These are phyloP conservation scores for Hypoxylon sp. DNA, from an alignment of 2,329 filamentous ascomycete genomes.

Conservation along the genomic window DNA sequence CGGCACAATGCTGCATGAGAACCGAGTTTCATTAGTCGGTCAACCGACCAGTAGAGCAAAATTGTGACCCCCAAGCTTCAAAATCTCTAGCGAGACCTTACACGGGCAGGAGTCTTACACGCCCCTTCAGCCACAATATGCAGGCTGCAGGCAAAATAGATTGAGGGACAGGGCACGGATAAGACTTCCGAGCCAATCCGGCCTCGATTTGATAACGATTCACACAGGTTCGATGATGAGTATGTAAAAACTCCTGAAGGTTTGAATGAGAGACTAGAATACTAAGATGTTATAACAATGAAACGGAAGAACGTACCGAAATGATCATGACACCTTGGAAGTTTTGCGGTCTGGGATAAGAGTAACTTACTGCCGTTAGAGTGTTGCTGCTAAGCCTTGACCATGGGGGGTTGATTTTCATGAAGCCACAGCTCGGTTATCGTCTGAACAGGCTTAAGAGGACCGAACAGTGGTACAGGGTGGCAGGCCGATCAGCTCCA, in stretches of 20 bases:
- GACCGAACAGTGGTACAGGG: slow-evolving; percentile 46
- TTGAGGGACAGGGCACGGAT: slow-evolving; percentile 38
- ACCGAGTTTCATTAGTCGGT: slow-evolving; percentile 38
- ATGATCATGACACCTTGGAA: slow-evolving; percentile 68
- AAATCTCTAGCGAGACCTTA: slow-evolving; percentile 31
- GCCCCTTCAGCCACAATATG: slow-evolving; percentile 41
- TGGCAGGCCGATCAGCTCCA: slow-evolving; percentile 43
- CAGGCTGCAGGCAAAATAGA: slow-evolving; percentile 40
- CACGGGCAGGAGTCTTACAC: slow-evolving; percentile 30
- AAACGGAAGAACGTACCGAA: slow-evolving; percentile 59
- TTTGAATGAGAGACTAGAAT: neutral
- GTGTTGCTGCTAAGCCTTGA: slow-evolving; percentile 40
- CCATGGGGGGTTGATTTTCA: neutral
- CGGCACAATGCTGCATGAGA: slow-evolving; percentile 39
- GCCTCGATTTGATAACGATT: slow-evolving; percentile 34
- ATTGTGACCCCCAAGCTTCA: slow-evolving; percentile 35
- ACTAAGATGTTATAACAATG: slow-evolving; percentile 10
- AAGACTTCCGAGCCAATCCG: slow-evolving; percentile 40
- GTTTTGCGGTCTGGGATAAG: slow-evolving; percentile 63
- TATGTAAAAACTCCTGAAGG: slow-evolving; percentile 6
- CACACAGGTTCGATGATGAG: slow-evolving; percentile 11
- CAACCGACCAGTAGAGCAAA: slow-evolving; percentile 26
- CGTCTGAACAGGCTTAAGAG: slow-evolving; percentile 22
- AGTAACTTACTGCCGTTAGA: slow-evolving; percentile 65
- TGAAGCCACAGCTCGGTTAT: slow-evolving; percentile 18